Conservation (phyloP, 2,329 filamentous ascomycete species). For the Aspergillus texensis region DNA sequence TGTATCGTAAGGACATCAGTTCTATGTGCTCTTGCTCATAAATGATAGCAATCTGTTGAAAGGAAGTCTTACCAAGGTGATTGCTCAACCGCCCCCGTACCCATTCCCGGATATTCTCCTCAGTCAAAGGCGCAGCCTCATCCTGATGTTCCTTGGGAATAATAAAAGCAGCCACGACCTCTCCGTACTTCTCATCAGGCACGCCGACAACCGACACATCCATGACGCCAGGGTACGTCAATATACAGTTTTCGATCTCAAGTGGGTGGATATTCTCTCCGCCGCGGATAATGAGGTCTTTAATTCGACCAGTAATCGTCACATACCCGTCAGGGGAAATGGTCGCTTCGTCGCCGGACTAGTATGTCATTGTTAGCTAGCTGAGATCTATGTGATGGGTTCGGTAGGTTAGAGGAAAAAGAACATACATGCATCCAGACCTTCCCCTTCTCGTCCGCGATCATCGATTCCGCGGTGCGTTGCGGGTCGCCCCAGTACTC, state of each 20-base stretch:
- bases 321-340: slow-evolving; percentile 86
- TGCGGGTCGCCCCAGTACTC: slow-evolving; percentile 80
- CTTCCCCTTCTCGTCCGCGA: slow-evolving; percentile 57
- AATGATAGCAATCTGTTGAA: not conserved
- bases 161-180: slow-evolving; percentile 84
- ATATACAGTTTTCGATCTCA: slow-evolving; percentile 86
- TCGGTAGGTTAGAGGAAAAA: not conserved
- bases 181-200: slow-evolving; percentile 79
- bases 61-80: slow-evolving; percentile 60
- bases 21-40: not conserved
- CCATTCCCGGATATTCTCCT: slow-evolving; percentile 69
- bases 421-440: slow-evolving; percentile 74
- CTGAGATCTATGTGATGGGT: not conserved
- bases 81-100: slow-evolving; percentile 71
- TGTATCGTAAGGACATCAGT: slow-evolving; percentile 23
- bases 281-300: slow-evolving; percentile 91
- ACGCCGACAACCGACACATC: slow-evolving; percentile 85
- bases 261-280: slow-evolving; percentile 96
- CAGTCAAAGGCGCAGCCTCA: slow-evolving; percentile 45
- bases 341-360: slow-evolving; percentile 85
- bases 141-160: slow-evolving; percentile 51
- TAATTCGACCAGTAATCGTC: slow-evolving; percentile 86
- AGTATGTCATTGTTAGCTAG: slow-evolving; percentile 21
- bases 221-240: slow-evolving; percentile 68
- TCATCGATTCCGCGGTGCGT: slow-evolving; percentile 69